These are phyloP conservation scores for Coccinonectria pachysandricola DNA, from an alignment of 2,329 filamentous ascomycete species.

Conservation along the genomic window DNA sequence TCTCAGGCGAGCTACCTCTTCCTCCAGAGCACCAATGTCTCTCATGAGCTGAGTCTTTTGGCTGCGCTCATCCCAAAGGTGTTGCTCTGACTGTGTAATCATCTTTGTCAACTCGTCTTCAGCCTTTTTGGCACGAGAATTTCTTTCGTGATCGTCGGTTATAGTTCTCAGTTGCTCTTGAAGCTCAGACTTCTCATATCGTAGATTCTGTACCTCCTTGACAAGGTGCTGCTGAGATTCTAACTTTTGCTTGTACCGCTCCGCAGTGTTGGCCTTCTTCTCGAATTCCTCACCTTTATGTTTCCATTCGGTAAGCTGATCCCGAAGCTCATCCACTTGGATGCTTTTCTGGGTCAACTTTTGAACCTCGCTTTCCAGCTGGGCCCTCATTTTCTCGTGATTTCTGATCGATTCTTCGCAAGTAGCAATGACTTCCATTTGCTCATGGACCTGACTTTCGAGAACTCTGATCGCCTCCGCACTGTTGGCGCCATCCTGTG, in stretches of 20 bases:
- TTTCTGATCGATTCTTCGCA: slow-evolving; percentile 46
- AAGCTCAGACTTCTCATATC: slow-evolving; percentile 44
- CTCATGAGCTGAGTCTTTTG: slow-evolving; percentile 37
- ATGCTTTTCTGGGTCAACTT: slow-evolving; percentile 35
- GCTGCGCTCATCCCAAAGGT: slow-evolving; percentile 32
- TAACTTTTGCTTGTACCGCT: slow-evolving; percentile 53
- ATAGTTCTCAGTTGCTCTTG: slow-evolving; percentile 35
- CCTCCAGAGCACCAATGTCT: slow-evolving; percentile 33
- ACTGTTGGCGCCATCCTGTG: slow-evolving; percentile 41
- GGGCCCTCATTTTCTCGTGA: slow-evolving; percentile 29
- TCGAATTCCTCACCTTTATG: slow-evolving; percentile 47
- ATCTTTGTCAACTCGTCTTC: slow-evolving; percentile 31
- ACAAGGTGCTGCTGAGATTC: slow-evolving; percentile 45
- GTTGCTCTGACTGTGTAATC: slow-evolving; percentile 31
- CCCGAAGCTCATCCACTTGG: slow-evolving; percentile 41
- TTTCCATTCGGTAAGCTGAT: slow-evolving; percentile 50
- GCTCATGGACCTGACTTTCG: slow-evolving; percentile 49
- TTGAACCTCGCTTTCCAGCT: slow-evolving; percentile 47
- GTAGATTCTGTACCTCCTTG: slow-evolving; percentile 44
- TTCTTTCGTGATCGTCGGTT: slow-evolving; percentile 25
- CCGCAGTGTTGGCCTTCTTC: slow-evolving; percentile 53
- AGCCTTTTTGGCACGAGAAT: slow-evolving; percentile 24
- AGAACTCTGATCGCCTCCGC: slow-evolving; percentile 43
- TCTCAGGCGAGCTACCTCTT: slow-evolving; percentile 37
- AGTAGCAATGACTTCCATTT: slow-evolving; percentile 58